phyloP scores from a whole-genome alignment of 2,329 filamentous ascomycete species.

The Aspergillus flavus region DNA sequence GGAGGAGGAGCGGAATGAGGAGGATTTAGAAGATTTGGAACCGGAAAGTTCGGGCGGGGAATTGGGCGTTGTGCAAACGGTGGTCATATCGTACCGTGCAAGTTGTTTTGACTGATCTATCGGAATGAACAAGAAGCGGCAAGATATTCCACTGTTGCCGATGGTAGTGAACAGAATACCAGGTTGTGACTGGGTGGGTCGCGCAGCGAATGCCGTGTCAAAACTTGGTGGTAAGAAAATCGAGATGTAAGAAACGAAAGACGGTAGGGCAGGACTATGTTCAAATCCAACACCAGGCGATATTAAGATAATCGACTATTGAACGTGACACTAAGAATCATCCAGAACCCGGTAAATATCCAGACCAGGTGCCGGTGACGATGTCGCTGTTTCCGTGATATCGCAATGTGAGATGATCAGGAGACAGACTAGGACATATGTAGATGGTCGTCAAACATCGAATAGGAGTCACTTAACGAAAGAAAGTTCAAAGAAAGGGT shows the following conservation, averaged over 20 bases:
- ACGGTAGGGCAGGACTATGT: constrained; percentile 10
- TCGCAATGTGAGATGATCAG: constrained; percentile 2
- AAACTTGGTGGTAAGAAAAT: constrained; percentile 2
- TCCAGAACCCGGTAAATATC: constrained; percentile 11
- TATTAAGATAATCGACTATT: constrained; percentile 3
- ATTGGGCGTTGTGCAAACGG: constrained; percentile 56
- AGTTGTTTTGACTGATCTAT: background rate
- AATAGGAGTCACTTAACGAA: constrained; percentile 16
- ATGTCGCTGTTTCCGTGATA: background rate
- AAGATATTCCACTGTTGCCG: background rate
- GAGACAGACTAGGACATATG: background rate
- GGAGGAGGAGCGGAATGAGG: constrained; percentile 79
- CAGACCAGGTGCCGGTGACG: background rate
- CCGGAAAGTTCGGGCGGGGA: constrained; percentile 78
- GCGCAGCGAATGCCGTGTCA: constrained; percentile 10
- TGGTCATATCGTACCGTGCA: constrained; percentile 43
- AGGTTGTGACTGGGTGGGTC: constrained; percentile 6
- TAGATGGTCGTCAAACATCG: constrained; percentile 12
- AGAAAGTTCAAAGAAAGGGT: constrained; percentile 11
- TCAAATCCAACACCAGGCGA: constrained; percentile 2
- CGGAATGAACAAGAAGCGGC: background rate
- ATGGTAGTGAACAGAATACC: background rate
- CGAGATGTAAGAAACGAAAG: constrained; percentile 13
- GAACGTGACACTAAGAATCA: constrained; percentile 2
- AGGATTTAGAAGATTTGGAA: constrained; percentile 89